Evolutionary conservation across 2,329 filamentous ascomycete species (phyloP).

Genomic region (Exophiala spinifera): DNA sequence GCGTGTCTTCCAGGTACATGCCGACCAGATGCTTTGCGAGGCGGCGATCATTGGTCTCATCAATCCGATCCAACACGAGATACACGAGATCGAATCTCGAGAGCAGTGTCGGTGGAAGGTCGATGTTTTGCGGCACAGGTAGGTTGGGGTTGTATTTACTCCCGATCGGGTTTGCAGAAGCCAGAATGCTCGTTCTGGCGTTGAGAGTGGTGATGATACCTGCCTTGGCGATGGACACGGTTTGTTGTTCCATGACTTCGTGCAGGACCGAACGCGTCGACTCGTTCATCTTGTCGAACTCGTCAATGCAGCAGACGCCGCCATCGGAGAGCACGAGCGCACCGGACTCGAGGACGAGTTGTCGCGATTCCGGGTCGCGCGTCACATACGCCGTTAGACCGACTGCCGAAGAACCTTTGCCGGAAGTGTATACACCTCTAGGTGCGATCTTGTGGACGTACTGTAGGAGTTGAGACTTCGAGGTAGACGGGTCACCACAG

Average conservation of each 20-base stretch:
- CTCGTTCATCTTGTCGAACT: conserved; percentile 79
- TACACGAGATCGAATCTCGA: conserved; percentile 98
- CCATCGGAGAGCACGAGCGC: conserved; percentile 71
- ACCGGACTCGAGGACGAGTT: conserved; percentile 71
- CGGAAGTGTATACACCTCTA: conserved; percentile 74
- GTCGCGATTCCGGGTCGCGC: conserved; percentile 68
- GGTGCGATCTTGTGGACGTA: conserved; percentile 98
- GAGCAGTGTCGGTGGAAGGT: conserved; percentile 88
- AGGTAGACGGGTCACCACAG: conserved; percentile 93
- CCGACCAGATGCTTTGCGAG: conserved; percentile 89
- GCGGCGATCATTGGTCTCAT: conserved; percentile 83
- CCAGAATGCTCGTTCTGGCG: conserved; percentile 89
- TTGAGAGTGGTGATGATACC: conserved; percentile 87
- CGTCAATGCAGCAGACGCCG: conserved; percentile 74
- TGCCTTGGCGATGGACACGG: conserved; percentile 73
- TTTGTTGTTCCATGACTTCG: conserved; percentile 80
- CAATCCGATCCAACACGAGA: conserved; percentile 87
- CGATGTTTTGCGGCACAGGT: conserved; percentile 96
- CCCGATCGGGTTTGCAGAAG: conserved; percentile 95
- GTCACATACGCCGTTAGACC: conserved; percentile 76
- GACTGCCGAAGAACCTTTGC: conserved; percentile 72
- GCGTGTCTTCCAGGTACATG: conserved; percentile 94
- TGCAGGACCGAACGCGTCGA: conserved; percentile 70
- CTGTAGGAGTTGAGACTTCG: conserved; percentile 89
- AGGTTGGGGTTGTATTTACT: conserved; percentile 96